Percentiles rank a stretch among this genome's conserved stretches.
phyloP scores from a whole-genome alignment of 345 rosid genomes.

The Sonneratia alba region DNA sequence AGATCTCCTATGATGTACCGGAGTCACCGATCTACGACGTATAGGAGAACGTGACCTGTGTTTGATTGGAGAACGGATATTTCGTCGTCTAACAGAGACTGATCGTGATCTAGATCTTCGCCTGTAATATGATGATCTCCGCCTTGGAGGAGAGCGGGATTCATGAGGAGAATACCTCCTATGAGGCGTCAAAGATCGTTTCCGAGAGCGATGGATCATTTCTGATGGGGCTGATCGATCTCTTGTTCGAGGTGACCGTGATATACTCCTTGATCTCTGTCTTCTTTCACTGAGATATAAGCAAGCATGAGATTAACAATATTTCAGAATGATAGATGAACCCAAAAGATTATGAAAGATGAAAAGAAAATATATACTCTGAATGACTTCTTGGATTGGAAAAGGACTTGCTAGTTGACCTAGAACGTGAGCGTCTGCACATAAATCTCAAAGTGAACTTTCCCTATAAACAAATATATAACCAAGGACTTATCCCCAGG shows the following conservation, averaged over 20 bases:
- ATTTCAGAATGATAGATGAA: neutral
- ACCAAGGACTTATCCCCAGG: neutral
- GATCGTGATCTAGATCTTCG: conserved; percentile 52
- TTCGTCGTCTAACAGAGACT: conserved; percentile 16
- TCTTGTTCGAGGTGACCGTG: conserved; percentile 44
- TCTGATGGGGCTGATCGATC: conserved; percentile 29
- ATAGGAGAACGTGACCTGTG: conserved; percentile 7
- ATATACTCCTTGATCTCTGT: conserved; percentile 55
- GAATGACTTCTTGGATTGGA: conserved; percentile 63
- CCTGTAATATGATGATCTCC: conserved; percentile 34
- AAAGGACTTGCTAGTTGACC: conserved; percentile 39
- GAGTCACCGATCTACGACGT: conserved; percentile 18
- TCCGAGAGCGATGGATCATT: conserved; percentile 23
- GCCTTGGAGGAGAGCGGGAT: conserved; percentile 48
- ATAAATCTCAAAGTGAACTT: conserved; percentile 8
- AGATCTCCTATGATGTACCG: conserved; percentile 20
- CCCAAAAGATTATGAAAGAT: neutral
- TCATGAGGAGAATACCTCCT: conserved; percentile 33
- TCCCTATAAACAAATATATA: neutral
- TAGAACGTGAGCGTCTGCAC: conserved; percentile 46
- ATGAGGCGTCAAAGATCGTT: conserved; percentile 32
- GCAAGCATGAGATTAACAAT: neutral
- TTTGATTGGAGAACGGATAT: conserved; percentile 17
- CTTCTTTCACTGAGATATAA: conserved; percentile 15
- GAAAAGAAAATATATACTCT: conserved; percentile 26